Evolutionary conservation across 495 filamentous ascomycete species (phyloP).

Genomic region (Trichoderma parareesei): DNA sequence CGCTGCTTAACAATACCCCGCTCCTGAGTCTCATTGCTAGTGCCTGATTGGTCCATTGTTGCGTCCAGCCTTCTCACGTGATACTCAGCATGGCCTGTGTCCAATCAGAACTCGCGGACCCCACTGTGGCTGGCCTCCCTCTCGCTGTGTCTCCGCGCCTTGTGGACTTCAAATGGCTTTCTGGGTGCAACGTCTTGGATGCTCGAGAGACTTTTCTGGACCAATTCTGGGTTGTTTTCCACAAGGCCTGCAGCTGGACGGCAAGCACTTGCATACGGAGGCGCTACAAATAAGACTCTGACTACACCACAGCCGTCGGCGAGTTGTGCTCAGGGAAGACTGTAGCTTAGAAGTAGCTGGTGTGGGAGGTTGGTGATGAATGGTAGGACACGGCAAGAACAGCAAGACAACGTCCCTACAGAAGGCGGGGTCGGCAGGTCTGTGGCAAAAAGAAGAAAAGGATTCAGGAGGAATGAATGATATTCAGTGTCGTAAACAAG

Average conservation of each 20-base stretch:
- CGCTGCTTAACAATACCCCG: neutral
- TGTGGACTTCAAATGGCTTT: neutral
- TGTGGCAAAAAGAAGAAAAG: too few species aligned
- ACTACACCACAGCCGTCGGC: too few species aligned
- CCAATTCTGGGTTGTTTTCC: neutral
- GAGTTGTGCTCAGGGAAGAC: too few species aligned
- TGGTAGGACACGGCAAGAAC: too few species aligned
- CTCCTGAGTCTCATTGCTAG: neutral
- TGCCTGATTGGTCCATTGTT: neutral
- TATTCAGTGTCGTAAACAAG: too few species aligned
- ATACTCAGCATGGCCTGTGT: neutral
- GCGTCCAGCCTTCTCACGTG: conserved; percentile 1
- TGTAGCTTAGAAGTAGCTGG: too few species aligned
- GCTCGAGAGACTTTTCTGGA: neutral
- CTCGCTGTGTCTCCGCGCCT: neutral
- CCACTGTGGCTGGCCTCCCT: conserved; percentile 7
- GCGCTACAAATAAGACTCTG: neutral
- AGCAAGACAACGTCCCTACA: too few species aligned
- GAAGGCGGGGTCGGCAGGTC: too few species aligned
- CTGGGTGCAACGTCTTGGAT: neutral
- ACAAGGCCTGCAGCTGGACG: neutral
- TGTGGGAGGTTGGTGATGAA: too few species aligned
- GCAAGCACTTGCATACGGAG: conserved; percentile 1
- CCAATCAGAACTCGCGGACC: neutral
- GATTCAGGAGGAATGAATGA: too few species aligned